Base-by-base conservation (phyloP, 257 asterid species). In the Solanum ossicruentum region DNA sequence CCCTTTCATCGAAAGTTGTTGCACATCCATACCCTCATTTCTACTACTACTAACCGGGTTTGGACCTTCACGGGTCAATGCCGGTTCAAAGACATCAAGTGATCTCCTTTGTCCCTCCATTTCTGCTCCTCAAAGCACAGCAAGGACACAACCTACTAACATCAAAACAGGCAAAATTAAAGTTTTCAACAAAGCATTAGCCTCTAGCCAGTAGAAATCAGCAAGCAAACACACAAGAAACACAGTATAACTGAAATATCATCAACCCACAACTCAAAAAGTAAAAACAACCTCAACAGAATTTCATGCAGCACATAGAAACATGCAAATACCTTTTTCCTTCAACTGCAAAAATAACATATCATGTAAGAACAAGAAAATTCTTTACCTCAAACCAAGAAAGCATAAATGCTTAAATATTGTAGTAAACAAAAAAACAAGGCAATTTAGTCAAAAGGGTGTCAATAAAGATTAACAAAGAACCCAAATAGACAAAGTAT, bases 71-170 rank as follows among this genome's bases (percentile, higher is more conserved):
- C 55, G 28, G 69, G 69, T 79, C 41, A 18, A 80, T 75, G 92
- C 83, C 3, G 96, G 93, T 51, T 89, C 89, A 70, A 94, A 95
- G 86, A 92, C 92, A 39, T 91, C 97, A 61, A 91, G 83, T 2
- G 95, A 80, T 77, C 20, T 80, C 86, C 89, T 83, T 58, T 66
- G 60, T 61, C 71, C 78, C 63, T 93, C 94, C 98, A 95, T 87
- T 49, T 84, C 83, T 60, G 55, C 9, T 55, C 49, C 73, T 84
- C 80, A 69, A 75, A 72, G 32, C 52, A 12, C 82, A 60, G 12
- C 39, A 43, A 43, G 47, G 7, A 60, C 60, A 61, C 81, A 20
- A 86, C 81, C 87, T 70, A 75, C 86, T 86, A 79, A 73, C 84
- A 78, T 20, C 17, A 85, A 84, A 75, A 18, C 54, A 85, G 26